These are phyloP conservation scores for Corymbia citriodora DNA, from an alignment of 441 rosid genomes.

Conservation along the genomic window DNA sequence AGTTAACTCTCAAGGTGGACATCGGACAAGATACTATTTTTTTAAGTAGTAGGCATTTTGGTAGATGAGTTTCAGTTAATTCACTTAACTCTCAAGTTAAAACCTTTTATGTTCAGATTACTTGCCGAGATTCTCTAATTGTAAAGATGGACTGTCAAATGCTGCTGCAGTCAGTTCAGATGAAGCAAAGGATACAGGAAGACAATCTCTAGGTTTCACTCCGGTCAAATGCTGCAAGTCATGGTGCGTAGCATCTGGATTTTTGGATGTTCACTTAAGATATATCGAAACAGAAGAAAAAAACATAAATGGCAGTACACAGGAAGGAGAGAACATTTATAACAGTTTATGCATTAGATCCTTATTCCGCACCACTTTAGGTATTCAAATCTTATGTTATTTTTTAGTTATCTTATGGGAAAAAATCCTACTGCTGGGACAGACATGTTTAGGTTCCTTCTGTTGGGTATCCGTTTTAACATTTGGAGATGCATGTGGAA, in stretches of 20 bases:
- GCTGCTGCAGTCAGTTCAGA: background rate
- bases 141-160: conserved; percentile 8
- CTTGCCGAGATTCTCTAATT: background rate
- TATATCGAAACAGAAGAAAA: conserved; percentile 1
- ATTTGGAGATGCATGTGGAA: background rate
- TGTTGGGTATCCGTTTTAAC: background rate
- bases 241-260: background rate
- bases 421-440: background rate
- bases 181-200: background rate
- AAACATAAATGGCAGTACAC: background rate
- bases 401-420: background rate
- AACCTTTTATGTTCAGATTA: conserved; percentile 10
- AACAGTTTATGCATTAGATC: background rate
- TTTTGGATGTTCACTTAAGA: background rate
- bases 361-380: background rate
- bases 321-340: background rate
- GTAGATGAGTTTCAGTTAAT: background rate
- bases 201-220: background rate
- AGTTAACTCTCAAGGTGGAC: background rate
- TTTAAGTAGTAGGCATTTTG: background rate
- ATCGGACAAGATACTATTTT: background rate
- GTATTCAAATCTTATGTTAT: background rate
- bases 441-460: background rate
- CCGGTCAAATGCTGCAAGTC: conserved; percentile 9
- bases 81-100: background rate